Base-by-base conservation (phyloP, 192 early-diverging fungal species). In the Mortierella antarctica region DNA sequence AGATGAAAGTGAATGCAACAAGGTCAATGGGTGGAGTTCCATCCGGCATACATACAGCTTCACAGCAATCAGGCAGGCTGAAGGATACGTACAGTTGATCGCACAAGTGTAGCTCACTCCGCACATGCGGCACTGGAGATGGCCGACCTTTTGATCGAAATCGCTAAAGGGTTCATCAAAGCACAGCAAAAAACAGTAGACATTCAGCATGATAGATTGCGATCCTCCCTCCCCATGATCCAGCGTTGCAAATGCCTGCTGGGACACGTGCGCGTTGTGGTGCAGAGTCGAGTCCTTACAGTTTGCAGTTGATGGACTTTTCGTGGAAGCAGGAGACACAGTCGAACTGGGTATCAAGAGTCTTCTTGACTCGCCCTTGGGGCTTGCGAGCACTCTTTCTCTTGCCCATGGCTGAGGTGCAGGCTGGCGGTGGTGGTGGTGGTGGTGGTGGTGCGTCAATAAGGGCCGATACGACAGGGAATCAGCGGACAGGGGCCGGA, bases 311-410 rank as follows among this genome's bases (percentile, higher is more conserved):
- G 42, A 97, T 88, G 13, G 92, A 89, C 46, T 90, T 89, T 62
- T 96, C 95, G 74, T 97, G 96, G 77, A 93, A 94, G 86, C 96
- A 97, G 62, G 93, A 94, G 15, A 96, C 85, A 55, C 95, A 97
- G 51, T 87, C 83, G 70, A 97, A 96, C 61, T 88, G 84, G 41
- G 87, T 91, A 77, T 93, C 94, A 12, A 96, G 87, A 48, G 78
- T 87, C 20, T 82, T 73, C 78, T 91, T 91, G 53, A 89, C 82
- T 70, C 87, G 89, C 62, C 84, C 87, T 40, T 82, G 85, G 5
- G 90, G 83, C 85, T 95, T 95, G 80, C 94, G 87, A 51, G 90
- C 66, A 51, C 67, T 70, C 68, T 78, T 78, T 70, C 74, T 70
- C 68, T 78, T 78, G 65, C 74, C 74, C 74, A 78, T 78, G 53